Conservation (phyloP, 306 rosid species). For the Cyclanthera cordifolia region DNA sequence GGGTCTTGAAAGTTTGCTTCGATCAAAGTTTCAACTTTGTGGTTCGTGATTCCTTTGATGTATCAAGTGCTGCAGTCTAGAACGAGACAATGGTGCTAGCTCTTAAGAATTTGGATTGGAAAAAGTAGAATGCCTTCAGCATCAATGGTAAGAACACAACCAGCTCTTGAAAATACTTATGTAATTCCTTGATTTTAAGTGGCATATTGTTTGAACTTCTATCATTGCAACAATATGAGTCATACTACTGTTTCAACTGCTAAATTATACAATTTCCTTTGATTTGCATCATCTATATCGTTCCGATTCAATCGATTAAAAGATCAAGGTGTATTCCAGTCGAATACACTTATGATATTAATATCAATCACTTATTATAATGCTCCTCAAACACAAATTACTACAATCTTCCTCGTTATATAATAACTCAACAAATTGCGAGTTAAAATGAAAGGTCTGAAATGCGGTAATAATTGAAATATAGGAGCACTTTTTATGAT, state of each 20-base stretch:
- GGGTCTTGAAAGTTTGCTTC: too few relatives aligned
- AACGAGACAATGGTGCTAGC: too few relatives aligned
- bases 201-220: not conserved
- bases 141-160: slow-evolving; percentile 63
- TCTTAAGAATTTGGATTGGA: slow-evolving; percentile 87
- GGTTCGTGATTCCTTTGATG: too few relatives aligned
- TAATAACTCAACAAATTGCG: too few relatives aligned
- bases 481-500: not conserved
- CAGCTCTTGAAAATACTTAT: slow-evolving; percentile 44
- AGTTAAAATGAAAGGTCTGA: not conserved
- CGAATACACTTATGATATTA: too few relatives aligned
- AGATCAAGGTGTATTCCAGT: not conserved
- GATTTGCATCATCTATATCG: not conserved
- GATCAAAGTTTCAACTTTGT: too few relatives aligned
- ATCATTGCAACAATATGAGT: not conserved
- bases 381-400: too few relatives aligned
- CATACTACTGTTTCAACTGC: not conserved
- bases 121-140: slow-evolving; percentile 72
- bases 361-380: too few relatives aligned
- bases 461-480: not conserved
- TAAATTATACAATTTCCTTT: not conserved
- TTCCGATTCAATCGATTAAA: not conserved
- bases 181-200: not conserved
- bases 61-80: too few relatives aligned
- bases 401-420: too few relatives aligned